Evolutionary conservation across 2,329 filamentous ascomycete genomes (phyloP).

Genomic region (Cryphonectria japonica): DNA sequence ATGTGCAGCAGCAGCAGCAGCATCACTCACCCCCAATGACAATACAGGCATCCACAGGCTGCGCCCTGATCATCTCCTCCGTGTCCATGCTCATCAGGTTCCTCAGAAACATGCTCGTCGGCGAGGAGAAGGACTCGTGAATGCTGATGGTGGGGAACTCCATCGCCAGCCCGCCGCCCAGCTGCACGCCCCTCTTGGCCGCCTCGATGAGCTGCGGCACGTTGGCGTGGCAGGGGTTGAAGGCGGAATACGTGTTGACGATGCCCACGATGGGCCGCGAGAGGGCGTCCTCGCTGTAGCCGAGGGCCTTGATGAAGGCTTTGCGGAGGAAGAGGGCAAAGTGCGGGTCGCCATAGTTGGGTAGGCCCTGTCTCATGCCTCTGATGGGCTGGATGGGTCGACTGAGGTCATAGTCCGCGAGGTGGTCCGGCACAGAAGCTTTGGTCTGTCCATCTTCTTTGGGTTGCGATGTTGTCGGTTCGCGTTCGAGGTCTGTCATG

Average conservation of each 20-base stretch:
- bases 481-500: neutral
- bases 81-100: constrained; percentile 83
- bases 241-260: constrained; percentile 72
- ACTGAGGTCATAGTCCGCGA: constrained; percentile 67
- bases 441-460: constrained; percentile 3
- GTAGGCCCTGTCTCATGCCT: constrained; percentile 66
- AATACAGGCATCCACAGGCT: constrained; percentile 70
- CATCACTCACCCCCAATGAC: constrained; percentile 63
- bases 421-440: constrained; percentile 36
- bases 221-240: constrained; percentile 77
- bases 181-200: constrained; percentile 68
- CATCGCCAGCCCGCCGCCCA: constrained; percentile 68
- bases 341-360: constrained; percentile 73
- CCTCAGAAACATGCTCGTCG: constrained; percentile 75
- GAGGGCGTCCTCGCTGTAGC: constrained; percentile 73
- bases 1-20: neutral
- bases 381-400: constrained; percentile 51
- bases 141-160: constrained; percentile 77
- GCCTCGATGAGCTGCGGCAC: constrained; percentile 73
- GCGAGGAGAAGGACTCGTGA: constrained; percentile 69
- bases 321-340: constrained; percentile 77
- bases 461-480: neutral
- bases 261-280: constrained; percentile 74
- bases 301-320: constrained; percentile 76
- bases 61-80: constrained; percentile 75